phyloP scores from a whole-genome alignment of 345 rosid species.

The Nasturtium officinale region DNA sequence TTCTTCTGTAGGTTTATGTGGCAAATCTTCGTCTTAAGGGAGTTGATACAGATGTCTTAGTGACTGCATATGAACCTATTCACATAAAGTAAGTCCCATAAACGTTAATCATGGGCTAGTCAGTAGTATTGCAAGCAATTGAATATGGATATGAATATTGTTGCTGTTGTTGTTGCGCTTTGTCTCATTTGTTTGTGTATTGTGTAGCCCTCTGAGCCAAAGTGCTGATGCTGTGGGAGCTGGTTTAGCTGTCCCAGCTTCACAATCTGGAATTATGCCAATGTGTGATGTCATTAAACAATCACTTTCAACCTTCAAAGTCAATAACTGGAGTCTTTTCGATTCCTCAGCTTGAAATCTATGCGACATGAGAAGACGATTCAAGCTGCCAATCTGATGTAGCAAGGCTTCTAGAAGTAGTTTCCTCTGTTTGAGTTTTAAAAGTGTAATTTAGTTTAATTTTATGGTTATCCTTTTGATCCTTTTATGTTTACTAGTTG shows the following conservation, averaged over 20 bases:
- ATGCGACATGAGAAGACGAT: neutral
- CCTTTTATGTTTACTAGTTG: neutral
- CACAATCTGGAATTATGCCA: constrained; percentile 59
- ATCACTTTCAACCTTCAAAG: constrained; percentile 70
- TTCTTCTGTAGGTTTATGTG: constrained; percentile 62
- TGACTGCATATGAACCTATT: constrained; percentile 73
- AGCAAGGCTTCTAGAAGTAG: neutral
- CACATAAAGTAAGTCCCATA: constrained; percentile 58
- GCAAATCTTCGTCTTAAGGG: constrained; percentile 79
- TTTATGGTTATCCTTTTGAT: neutral
- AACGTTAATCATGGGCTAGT: neutral
- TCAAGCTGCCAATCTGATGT: neutral
- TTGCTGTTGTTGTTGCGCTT: neutral
- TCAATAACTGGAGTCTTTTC: constrained; percentile 77
- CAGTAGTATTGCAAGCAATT: neutral
- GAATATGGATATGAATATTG: neutral
- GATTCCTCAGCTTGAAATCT: constrained; percentile 42
- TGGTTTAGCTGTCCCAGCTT: constrained; percentile 66
- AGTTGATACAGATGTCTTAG: constrained; percentile 73
- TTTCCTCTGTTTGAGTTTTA: neutral
- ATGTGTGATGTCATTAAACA: constrained; percentile 69
- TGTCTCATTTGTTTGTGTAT: constrained; percentile 22
- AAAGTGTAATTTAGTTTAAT: neutral
- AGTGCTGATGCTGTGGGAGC: constrained; percentile 71
- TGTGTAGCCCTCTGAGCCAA: constrained; percentile 72